phyloP scores from a whole-genome alignment of 2,329 filamentous ascomycete species.

The Chaetomiaceae sp. region DNA sequence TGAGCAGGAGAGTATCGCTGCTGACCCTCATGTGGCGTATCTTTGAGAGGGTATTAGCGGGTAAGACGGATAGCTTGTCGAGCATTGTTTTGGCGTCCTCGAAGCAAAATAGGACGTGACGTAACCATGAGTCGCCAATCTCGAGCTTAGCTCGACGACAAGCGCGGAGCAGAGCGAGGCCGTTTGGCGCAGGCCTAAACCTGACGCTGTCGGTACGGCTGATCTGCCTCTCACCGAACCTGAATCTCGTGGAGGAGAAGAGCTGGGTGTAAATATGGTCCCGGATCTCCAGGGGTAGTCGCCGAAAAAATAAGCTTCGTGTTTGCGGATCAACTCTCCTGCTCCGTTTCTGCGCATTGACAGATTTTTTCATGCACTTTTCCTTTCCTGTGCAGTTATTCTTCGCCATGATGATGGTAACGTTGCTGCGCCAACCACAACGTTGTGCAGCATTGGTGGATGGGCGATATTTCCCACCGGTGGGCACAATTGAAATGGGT shows the following conservation, averaged over 20 bases:
- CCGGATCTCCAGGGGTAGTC: slow-evolving; percentile 5
- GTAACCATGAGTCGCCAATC: slow-evolving; percentile 3
- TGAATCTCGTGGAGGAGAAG: slow-evolving; percentile 7
- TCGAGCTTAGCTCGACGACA: not conserved
- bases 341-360: too few relatives aligned
- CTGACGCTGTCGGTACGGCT: not conserved
- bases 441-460: too few relatives aligned
- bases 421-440: too few relatives aligned
- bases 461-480: too few relatives aligned
- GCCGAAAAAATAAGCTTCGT: slow-evolving; percentile 1
- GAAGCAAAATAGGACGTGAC: not conserved
- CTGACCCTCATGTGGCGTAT: not conserved
- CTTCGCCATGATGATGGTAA: too few relatives aligned
- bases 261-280: not conserved
- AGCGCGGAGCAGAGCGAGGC: slow-evolving; percentile 1
- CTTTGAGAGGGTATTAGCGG: not conserved
- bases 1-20: not conserved
- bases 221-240: not conserved
- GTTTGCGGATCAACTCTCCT: not conserved
- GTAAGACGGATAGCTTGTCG: not conserved
- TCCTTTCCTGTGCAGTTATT: too few relatives aligned
- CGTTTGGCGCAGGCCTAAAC: not conserved
- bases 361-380: too few relatives aligned
- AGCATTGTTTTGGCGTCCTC: not conserved
- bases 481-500: too few relatives aligned